phyloP scores from a whole-genome alignment of 257 asterid genomes.

The Craterostigma plantagineum region DNA sequence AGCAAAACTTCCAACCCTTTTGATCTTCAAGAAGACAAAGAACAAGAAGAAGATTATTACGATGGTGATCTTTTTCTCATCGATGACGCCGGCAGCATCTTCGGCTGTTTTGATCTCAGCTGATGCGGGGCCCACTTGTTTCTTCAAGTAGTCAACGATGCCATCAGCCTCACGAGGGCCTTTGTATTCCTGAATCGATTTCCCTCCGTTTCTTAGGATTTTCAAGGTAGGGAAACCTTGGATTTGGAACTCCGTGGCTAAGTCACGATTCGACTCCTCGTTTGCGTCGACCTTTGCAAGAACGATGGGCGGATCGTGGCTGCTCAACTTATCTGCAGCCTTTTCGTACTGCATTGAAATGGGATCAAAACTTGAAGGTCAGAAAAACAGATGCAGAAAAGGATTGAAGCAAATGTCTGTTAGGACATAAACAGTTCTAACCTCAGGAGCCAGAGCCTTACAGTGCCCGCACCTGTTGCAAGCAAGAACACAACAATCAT shows the following conservation, averaged over 20 bases:
- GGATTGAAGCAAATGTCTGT: not conserved
- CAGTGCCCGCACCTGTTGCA: constrained; percentile 92
- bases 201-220: constrained; percentile 63
- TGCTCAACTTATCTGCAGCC: constrained; percentile 53
- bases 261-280: constrained; percentile 32
- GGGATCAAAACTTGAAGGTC: not conserved
- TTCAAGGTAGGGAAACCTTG: constrained; percentile 77
- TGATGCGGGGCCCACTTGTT: constrained; percentile 77
- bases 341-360: constrained; percentile 40
- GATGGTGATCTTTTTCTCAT: constrained; percentile 33
- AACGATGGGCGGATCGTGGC: constrained; percentile 50
- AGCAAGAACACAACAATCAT: not conserved
- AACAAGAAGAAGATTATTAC: constrained; percentile 20
- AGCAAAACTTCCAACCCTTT: not conserved
- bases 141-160: constrained; percentile 49
- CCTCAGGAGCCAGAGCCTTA: constrained; percentile 91
- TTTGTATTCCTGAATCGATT: constrained; percentile 39
- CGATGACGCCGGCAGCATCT: constrained; percentile 30
- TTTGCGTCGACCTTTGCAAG: constrained; percentile 70
- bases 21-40: too few species aligned
- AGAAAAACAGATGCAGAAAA: not conserved
- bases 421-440: constrained; percentile 10
- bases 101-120: constrained; percentile 44
- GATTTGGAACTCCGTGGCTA: constrained; percentile 38
- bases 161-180: constrained; percentile 90